These are phyloP conservation scores for Uronychia setigera DNA, from an alignment of 73 alveolate species.

Conservation along the genomic window DNA sequence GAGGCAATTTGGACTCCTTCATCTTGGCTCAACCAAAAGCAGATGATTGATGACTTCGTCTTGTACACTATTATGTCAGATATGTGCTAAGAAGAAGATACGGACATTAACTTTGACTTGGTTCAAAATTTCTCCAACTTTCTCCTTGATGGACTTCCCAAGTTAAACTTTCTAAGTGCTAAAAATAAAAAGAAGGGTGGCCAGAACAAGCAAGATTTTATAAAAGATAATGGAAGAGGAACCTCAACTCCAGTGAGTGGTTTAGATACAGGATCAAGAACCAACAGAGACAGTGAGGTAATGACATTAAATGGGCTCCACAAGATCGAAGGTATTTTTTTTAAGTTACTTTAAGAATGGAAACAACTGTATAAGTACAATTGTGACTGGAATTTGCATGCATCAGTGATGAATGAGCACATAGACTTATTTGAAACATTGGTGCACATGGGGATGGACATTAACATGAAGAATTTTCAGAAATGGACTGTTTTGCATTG, in stretches of 20 bases:
- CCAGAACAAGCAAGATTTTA: neutral
- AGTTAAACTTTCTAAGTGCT: slow-evolving; percentile 10
- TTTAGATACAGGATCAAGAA: slow-evolving; percentile 4
- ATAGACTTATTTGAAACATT: slow-evolving; percentile 30
- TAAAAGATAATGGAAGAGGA: neutral
- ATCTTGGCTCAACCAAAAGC: slow-evolving; percentile 59
- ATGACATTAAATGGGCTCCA: neutral
- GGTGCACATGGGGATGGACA: slow-evolving; percentile 47
- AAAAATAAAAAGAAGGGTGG: neutral
- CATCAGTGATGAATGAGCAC: slow-evolving; percentile 46
- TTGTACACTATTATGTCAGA: slow-evolving; percentile 54
- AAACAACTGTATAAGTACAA: slow-evolving; percentile 42
- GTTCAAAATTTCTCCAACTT: slow-evolving; percentile 26
- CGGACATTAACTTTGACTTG: slow-evolving; percentile 37
- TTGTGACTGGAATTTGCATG: slow-evolving; percentile 34
- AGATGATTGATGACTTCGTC: slow-evolving; percentile 59
- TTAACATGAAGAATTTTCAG: slow-evolving; percentile 39
- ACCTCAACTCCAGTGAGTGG: slow-evolving; percentile 28
- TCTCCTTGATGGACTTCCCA: slow-evolving; percentile 33
- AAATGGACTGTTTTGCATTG: slow-evolving; percentile 69
- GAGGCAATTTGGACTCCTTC: slow-evolving; percentile 58
- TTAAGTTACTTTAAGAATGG: slow-evolving; percentile 28
- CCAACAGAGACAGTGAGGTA: neutral
- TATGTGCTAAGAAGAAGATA: slow-evolving; percentile 27
- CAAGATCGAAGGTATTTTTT: neutral